Evolutionary conservation across 2,329 filamentous ascomycete species (phyloP), one percentile per base, ranked within the genome.

Genomic region (Colletotrichum tanaceti): DNA sequence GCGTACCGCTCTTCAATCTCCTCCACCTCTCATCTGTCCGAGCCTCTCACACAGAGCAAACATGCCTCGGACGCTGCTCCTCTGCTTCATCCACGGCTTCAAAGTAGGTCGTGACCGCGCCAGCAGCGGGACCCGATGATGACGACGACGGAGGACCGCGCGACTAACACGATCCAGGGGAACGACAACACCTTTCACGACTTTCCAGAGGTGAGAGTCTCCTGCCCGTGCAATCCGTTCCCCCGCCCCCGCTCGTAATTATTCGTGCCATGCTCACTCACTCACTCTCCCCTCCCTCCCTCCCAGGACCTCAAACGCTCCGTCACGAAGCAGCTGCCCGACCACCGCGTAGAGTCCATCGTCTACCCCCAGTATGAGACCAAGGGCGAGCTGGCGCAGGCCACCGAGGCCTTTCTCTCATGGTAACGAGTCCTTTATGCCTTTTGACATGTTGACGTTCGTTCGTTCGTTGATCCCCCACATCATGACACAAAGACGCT

Each of bases 11-110:
- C 60, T 14, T 63, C 71, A 14, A 41, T 58, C 43, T 44, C 50
- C 5, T 28, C 28, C 7, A 3, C 3, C 24, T 28, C 24, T 28
- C 3, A 3, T 28, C 24, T 57, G 57, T 58, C 54, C 53, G n/a
- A n/a, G 22, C 28, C 13, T 1, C 1, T 22, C 59, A 18, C 52
- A 6, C 6, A 6, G 9, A 18, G 58, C 35, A 39, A 60, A n/a
- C 7, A 84, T 84, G 83, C 71, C 80, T 58, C 82, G 83, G 60
- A 91, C 90, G 24, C 77, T 93, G 5, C 79, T 93, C 2, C 83
- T 93, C 9, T 91, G 90, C 75, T 93, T 93, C 75, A 88, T 93
- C 58, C 91, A 93, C 77, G 91, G 91, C 54, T 93, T 93, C 84
- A 91, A 91, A 82, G 87, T 86, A 70, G 43, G 11, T 50, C 32